phyloP scores from a whole-genome alignment of 306 rosid genomes.

The Gastrolobium bilobum region DNA sequence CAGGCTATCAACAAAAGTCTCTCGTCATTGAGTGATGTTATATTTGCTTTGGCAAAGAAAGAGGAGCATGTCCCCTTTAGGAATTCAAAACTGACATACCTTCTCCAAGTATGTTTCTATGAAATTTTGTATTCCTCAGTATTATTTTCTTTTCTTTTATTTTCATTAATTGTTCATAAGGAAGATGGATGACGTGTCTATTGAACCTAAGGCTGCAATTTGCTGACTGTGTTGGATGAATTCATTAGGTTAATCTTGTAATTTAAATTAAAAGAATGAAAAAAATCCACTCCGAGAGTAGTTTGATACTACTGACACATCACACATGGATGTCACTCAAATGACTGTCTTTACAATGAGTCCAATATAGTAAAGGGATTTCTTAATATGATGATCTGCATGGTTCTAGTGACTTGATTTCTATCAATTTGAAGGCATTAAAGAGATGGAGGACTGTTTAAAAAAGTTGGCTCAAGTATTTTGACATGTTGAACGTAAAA shows the following conservation, averaged over 20 bases:
- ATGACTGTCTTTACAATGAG: not conserved
- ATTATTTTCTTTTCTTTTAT: not conserved
- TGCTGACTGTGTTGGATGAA: not conserved
- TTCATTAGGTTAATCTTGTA: not conserved
- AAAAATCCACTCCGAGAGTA: not conserved
- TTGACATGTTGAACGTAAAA: not conserved
- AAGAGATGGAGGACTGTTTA: not conserved
- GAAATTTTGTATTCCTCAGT: not conserved
- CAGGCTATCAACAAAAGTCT: constrained; percentile 95
- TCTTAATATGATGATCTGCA: not conserved
- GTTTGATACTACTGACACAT: not conserved
- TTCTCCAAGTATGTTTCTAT: constrained; percentile 76
- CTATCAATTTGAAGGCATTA: not conserved
- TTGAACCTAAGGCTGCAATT: not conserved
- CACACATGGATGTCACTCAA: not conserved
- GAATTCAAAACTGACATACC: constrained; percentile 89
- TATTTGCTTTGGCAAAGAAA: constrained; percentile 91
- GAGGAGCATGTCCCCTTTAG: constrained; percentile 93
- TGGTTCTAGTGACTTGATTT: not conserved
- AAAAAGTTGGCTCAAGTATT: not conserved
- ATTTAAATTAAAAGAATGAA: not conserved
- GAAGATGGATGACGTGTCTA: not conserved
- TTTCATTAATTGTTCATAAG: not conserved
- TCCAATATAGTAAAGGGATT: not conserved
- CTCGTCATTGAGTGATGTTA: constrained; percentile 86